Base-by-base conservation (phyloP, 371 early-diverging fungal species). In the Syncephalastrum sp. region DNA sequence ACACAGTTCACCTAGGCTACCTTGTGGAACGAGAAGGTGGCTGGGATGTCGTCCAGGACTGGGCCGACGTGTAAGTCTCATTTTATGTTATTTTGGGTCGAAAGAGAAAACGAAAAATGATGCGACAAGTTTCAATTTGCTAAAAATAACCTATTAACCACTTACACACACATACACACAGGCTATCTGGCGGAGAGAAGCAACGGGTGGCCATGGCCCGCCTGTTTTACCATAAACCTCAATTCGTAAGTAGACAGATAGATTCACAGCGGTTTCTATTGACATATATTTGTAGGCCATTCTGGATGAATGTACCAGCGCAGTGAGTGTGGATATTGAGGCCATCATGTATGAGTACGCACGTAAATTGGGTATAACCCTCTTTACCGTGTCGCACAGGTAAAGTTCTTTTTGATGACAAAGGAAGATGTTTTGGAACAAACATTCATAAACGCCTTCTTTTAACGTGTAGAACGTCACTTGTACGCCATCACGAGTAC, bases 271-370 rank as follows among this genome's bases (percentile, higher is more conserved):
- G 12, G 3, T 21, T 4, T 41, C 8, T 33, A 42, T 44, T 53
- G n/a, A 53, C 16, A 19, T 27, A 41, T 24, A 13, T 8, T 29
- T 4, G 15, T 67, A 80, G 82, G 85, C 93, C 16, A 91, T 93
- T 59, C 76, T 93, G 67, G 93, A 92, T 64, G 92, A 91, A 69
- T 92, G 93, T 63, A 93, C 93, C 5, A 87, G 87, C 42, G 90
- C 93, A 0, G 91, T 93, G 19, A 90, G 90, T 65, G 82, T 91
- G 47, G 93, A 93, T 56, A 79, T 93, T 17, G 93, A 93, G 62
- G 81, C 82, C 16, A 82, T 88, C 63, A 92, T 93, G 91, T 93
- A 93, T 63, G 85, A 84, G 56, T 82, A 92, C 59, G 93, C 93
- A 16, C 84, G 84, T 13, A 63, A 82, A 57, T 72, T 89, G 10